Evolutionary conservation across 352 stramenopile genomes (phyloP).

Genomic region (Pythium phragmitis): DNA sequence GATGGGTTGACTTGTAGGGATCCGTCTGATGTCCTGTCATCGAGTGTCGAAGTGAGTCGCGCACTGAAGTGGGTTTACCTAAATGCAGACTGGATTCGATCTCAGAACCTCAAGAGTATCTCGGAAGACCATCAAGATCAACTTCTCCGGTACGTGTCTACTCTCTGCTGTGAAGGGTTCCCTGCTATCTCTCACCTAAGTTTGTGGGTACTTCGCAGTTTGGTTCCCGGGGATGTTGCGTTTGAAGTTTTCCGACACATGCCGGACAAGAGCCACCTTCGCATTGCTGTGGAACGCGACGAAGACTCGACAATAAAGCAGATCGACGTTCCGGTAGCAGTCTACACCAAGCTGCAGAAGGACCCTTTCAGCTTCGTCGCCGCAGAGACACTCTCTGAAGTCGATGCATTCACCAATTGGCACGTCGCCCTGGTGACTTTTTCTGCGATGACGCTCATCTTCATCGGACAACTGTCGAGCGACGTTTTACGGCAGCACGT

Average conservation of each 20-base stretch:
- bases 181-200: slow-evolving; percentile 23
- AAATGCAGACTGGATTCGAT: slow-evolving; percentile 84
- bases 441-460: slow-evolving; percentile 81
- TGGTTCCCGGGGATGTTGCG: slow-evolving; percentile 51
- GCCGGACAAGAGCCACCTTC: slow-evolving; percentile 74
- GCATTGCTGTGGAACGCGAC: slow-evolving; percentile 56
- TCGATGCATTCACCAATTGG: slow-evolving; percentile 84
- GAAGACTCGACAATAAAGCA: slow-evolving; percentile 54
- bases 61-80: slow-evolving; percentile 87
- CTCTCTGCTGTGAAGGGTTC: background rate
- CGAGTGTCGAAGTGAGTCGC: slow-evolving; percentile 62
- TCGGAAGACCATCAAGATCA: slow-evolving; percentile 25
- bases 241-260: slow-evolving; percentile 88
- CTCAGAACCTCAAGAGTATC: slow-evolving; percentile 55
- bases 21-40: slow-evolving; percentile 63
- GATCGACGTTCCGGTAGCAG: slow-evolving; percentile 57
- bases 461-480: slow-evolving; percentile 79
- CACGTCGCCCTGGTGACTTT: slow-evolving; percentile 74
- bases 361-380: slow-evolving; percentile 88
- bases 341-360: slow-evolving; percentile 83
- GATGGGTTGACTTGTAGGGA: slow-evolving; percentile 38
- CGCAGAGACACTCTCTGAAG: slow-evolving; percentile 76
- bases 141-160: slow-evolving; percentile 39
- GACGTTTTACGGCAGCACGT: slow-evolving; percentile 63
- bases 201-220: slow-evolving; percentile 38